Percentiles rank a stretch among this genome's conserved stretches.
Conservation (phyloP, 805 yeast genomes). For the Ogataea chonburiensis region DNA sequence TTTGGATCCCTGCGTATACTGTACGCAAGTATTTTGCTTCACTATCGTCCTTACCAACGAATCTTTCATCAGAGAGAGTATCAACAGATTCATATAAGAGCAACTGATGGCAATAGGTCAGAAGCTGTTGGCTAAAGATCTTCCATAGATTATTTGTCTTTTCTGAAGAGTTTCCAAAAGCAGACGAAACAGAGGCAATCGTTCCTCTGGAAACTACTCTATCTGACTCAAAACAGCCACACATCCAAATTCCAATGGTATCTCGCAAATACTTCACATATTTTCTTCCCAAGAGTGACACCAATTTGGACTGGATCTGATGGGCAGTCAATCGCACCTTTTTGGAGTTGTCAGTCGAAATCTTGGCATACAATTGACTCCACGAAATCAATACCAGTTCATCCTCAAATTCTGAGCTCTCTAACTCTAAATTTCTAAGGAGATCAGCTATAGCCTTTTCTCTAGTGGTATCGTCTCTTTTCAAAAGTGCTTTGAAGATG, state of each 20-base stretch:
- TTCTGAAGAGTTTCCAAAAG: slow-evolving; percentile 57
- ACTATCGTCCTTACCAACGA: slow-evolving; percentile 64
- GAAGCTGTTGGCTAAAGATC: slow-evolving; percentile 53
- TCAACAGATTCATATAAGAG: slow-evolving; percentile 56
- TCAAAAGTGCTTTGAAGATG: slow-evolving; percentile 71
- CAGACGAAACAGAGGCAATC: slow-evolving; percentile 41
- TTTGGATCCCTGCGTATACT: slow-evolving; percentile 46
- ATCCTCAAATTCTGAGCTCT: slow-evolving; percentile 38
- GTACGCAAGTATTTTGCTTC: slow-evolving; percentile 61
- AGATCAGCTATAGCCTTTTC: slow-evolving; percentile 73
- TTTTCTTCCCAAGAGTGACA: slow-evolving; percentile 49
- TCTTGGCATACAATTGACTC: slow-evolving; percentile 81
- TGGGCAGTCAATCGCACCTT: slow-evolving; percentile 62
- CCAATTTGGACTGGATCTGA: slow-evolving; percentile 57
- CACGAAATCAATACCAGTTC: slow-evolving; percentile 59
- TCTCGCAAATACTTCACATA: slow-evolving; percentile 67
- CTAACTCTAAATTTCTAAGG: slow-evolving; percentile 32
- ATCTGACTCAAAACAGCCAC: slow-evolving; percentile 73
- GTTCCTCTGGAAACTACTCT: slow-evolving; percentile 55
- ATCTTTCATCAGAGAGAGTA: slow-evolving; percentile 73
- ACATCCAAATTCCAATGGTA: slow-evolving; percentile 69
- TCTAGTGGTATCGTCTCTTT: slow-evolving; percentile 80
- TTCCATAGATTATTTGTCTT: slow-evolving; percentile 60
- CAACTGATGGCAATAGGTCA: slow-evolving; percentile 53
- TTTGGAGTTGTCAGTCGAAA: slow-evolving; percentile 70